Evolutionary conservation across 371 early-diverging fungal genomes (phyloP), one percentile per base, ranked within the genome.

Genomic region (Mucor racemosus): DNA sequence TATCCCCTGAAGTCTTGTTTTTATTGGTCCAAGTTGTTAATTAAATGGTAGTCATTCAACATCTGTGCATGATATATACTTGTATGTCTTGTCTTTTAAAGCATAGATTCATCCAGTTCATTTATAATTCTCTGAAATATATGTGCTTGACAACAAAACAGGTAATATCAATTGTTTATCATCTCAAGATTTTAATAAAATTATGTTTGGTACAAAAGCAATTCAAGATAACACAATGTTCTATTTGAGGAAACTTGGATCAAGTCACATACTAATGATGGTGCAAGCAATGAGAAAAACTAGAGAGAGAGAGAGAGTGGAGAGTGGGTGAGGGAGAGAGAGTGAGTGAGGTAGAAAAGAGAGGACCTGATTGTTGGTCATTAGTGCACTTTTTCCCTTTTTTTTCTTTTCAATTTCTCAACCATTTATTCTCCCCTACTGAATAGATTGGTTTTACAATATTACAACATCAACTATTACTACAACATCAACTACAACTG

Each of bases 391-490:
- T 46, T 54, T 54, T 19, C 35, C 36, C 35, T 26, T 35, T 35
- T 63, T 53, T 56, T 55, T 50, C n/a, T 46, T 63, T 57, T n/a
- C 46, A 15, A 26, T 11, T n/a, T 36, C 36, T 10, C 11, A 41
- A 3, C 34, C 34, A n/a, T 42, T 34, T 7, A n/a, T 35, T 46
- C 39, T 21, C 38, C 11, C 19, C 15, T 31, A 42, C 35, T n/a
- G 14, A 11, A 56, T 33, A 14, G 7, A 44, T 44, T 44, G 44
- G 17, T 17, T 17, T n/a, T 44, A 17, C 7, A 7, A 0, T 42
- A 42, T 14, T 14, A 5, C 42, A 5, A 13, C 6, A 15, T 14
- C 4, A 13, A 40, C 7, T 14, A 40, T 4, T 44, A 44, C 44
- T 3, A 44, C 6, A 11, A 44, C 44, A 44, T 5, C 44, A 50